These are phyloP conservation scores for Hippophae tibetana DNA, from an alignment of 306 rosid genomes.

Conservation along the genomic window DNA sequence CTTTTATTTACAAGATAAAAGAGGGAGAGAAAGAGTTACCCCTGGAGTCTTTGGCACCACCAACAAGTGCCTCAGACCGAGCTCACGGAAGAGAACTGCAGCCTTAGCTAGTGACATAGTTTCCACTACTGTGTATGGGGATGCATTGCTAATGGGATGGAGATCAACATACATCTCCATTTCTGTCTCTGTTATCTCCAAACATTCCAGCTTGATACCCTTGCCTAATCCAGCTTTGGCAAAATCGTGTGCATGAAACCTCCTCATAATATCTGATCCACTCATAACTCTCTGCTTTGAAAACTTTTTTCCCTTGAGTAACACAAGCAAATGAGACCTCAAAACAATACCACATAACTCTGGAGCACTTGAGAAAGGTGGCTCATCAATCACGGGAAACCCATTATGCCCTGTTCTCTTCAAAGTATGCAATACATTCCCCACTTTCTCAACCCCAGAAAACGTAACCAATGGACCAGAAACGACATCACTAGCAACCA, in stretches of 20 bases:
- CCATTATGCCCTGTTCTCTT: constrained; percentile 55
- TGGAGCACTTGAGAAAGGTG: constrained; percentile 52
- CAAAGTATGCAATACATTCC: constrained; percentile 34
- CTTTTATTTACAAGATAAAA: neutral
- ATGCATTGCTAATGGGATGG: constrained; percentile 52
- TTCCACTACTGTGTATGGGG: constrained; percentile 60
- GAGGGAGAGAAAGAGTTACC: constrained; percentile 34
- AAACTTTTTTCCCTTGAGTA: constrained; percentile 58
- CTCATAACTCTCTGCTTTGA: constrained; percentile 27
- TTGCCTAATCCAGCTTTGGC: constrained; percentile 78
- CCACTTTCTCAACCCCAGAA: constrained; percentile 65
- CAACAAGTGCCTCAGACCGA: constrained; percentile 66
- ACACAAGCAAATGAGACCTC: constrained; percentile 73
- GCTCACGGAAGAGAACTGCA: constrained; percentile 53
- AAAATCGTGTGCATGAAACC: constrained; percentile 50
- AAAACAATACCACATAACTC: constrained; percentile 78
- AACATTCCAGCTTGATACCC: constrained; percentile 58
- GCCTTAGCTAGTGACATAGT: constrained; percentile 70
- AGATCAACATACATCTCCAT: constrained; percentile 72
- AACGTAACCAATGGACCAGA: constrained; percentile 51
- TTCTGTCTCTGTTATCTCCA: constrained; percentile 52
- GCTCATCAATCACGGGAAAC: constrained; percentile 85
- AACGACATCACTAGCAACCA: constrained; percentile 60
- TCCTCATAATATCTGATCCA: constrained; percentile 23
- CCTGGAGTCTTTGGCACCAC: constrained; percentile 54